Conservation (phyloP, 352 stramenopile species). For the Elongisporangium undulatum region DNA sequence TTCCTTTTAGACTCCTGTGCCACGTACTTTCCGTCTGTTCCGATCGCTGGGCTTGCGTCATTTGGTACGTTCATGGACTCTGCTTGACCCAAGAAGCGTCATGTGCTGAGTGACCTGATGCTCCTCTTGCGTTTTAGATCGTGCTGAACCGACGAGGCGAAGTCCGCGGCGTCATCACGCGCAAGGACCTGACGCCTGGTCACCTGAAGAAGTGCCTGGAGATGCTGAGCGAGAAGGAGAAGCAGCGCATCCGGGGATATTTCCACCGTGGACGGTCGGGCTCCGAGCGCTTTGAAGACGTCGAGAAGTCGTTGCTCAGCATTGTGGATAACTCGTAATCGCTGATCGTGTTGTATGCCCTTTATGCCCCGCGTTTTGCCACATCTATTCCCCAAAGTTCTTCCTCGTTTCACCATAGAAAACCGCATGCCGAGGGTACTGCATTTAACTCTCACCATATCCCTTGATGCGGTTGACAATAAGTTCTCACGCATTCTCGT, state of each 20-base stretch:
- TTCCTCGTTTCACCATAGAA: neutral
- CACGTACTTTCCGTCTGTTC: constrained; percentile 96
- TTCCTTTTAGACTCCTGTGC: constrained; percentile 74
- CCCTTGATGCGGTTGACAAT: too few species aligned
- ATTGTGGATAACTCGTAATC: constrained; percentile 82
- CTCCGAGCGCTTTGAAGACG: constrained; percentile 75
- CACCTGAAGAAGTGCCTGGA: constrained; percentile 82
- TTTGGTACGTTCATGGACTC: constrained; percentile 43
- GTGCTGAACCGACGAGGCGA: constrained; percentile 90
- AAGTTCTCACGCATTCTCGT: neutral
- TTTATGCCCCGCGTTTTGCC: neutral
- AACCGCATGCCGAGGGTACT: neutral
- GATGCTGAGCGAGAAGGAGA: constrained; percentile 71
- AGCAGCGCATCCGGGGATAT: constrained; percentile 80
- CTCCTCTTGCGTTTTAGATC: constrained; percentile 20
- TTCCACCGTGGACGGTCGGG: constrained; percentile 65
- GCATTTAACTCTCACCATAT: too few species aligned
- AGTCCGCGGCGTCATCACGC: constrained; percentile 85
- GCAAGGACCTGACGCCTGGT: constrained; percentile 82
- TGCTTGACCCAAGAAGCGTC: neutral
- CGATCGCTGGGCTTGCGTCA: constrained; percentile 96
- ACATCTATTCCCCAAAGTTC: neutral
- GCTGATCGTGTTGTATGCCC: neutral
- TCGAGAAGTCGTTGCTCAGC: constrained; percentile 78
- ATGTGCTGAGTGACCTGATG: neutral